Evolutionary conservation across 2,329 filamentous ascomycete species (phyloP), one percentile per base, ranked within the genome.

Genomic region (Teratosphaeria gauchensis): DNA sequence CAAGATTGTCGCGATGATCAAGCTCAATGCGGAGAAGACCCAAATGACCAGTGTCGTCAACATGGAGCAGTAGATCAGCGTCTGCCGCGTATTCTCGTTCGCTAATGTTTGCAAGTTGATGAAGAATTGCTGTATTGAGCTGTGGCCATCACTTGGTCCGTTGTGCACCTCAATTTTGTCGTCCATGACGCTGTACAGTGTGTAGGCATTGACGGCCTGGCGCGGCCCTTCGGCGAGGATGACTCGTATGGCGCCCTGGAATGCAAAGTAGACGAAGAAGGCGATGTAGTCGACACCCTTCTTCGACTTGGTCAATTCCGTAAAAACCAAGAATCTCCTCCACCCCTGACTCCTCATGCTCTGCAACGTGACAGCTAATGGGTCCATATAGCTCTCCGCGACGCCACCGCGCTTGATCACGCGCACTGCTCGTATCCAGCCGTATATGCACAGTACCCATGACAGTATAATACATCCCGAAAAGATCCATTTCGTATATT

Each of bases 401-500:
- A 97, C 88, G 63, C 92, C 91, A 58, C 89, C 89, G 59, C 90
- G 84, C 65, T 80, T 85, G 72, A 97, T 95, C 55, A 95, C 89
- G 53, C 87, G 85, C 61, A 87, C 76, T 30, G 92, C 91, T 57
- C 88, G 84, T 54, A 95, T 71, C 77, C 89, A 90, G 73, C 95
- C 89, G 68, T 88, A 94, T 16, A 77, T 79, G 31, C 95, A 81
- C 64, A 97, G 89, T 63, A 90, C 77, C 72, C 92, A 92, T 9
- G 92, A 97, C 38, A 94, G 80, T 63, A 97, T 87, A 70, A 99
- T 97, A 72, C 92, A 96, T 58, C 84, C 83, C 31, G 90, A 88
- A 72, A 97, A 99, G 72, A 99, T 92, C 91, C 92, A 96, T 76
- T 94, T 95, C 12, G 90, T 88, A 57, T 92, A 82, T 54, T 84